Conservation (phyloP, 352 stramenopile genomes). For the Phytophthora europaea region DNA sequence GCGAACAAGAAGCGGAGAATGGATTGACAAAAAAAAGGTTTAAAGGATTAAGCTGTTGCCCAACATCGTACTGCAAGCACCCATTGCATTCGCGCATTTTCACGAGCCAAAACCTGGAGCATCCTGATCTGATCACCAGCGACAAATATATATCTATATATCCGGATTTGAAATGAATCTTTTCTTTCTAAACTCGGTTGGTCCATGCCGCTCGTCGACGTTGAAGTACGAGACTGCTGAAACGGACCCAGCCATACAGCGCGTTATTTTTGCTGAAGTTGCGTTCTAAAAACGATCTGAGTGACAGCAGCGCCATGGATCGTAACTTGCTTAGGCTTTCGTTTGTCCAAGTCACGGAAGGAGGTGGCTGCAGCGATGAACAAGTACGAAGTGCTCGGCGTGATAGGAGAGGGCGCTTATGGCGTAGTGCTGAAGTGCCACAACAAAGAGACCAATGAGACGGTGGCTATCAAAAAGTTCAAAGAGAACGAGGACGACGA, state of each 20-base stretch:
- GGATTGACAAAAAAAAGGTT: not conserved
- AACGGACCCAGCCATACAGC: slow-evolving; percentile 17
- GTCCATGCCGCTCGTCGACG: not conserved
- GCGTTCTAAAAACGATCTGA: slow-evolving; percentile 40
- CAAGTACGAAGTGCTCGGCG: slow-evolving; percentile 95
- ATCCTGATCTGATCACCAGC: not conserved
- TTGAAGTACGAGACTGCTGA: slow-evolving; percentile 22
- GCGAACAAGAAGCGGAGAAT: not conserved
- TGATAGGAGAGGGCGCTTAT: slow-evolving; percentile 95
- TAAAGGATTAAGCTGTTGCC: too few species aligned
- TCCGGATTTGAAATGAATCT: not conserved
- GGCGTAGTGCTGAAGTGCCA: slow-evolving; percentile 94
- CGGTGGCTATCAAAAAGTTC: slow-evolving; percentile 99
- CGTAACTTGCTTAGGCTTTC: slow-evolving; percentile 30
- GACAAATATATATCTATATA: slow-evolving; percentile 11
- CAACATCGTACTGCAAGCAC: not conserved
- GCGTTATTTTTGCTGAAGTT: slow-evolving; percentile 37
- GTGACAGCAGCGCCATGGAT: slow-evolving; percentile 32
- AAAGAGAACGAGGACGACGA: slow-evolving; percentile 94
- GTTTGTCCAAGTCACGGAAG: slow-evolving; percentile 36
- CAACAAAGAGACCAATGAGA: slow-evolving; percentile 96
- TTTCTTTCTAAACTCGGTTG: slow-evolving; percentile 8
- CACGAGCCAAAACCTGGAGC: not conserved
- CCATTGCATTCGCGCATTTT: not conserved
- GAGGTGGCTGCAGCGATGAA: slow-evolving; percentile 73